phyloP scores from a whole-genome alignment of 2,329 filamentous ascomycete genomes.

The Pyrenochaeta sp. region DNA sequence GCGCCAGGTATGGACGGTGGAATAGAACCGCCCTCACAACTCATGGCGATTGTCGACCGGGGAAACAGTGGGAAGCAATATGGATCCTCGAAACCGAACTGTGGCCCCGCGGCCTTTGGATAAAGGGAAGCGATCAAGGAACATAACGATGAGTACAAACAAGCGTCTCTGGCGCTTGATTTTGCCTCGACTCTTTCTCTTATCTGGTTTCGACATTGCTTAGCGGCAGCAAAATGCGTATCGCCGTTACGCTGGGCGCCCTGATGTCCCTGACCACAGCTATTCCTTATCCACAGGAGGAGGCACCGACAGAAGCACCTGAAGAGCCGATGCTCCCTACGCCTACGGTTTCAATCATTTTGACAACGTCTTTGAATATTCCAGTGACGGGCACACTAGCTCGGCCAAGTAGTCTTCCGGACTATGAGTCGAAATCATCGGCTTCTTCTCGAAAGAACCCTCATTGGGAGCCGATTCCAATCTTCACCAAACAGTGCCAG shows the following conservation, averaged over 20 bases:
- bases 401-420: background rate
- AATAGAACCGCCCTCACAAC: conserved; percentile 17
- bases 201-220: background rate
- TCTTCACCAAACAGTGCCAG: conserved; percentile 63
- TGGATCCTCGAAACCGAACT: conserved; percentile 9
- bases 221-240: conserved; percentile 19
- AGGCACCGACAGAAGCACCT: conserved; percentile 5
- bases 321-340: conserved; percentile 16
- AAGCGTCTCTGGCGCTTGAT: conserved; percentile 3
- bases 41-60: conserved; percentile 18
- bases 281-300: conserved; percentile 17
- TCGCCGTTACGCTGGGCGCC: conserved; percentile 10
- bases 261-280: conserved; percentile 14
- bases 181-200: background rate
- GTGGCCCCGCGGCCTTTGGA: conserved; percentile 8
- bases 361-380: conserved; percentile 35
- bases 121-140: conserved; percentile 4
- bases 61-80: conserved; percentile 11
- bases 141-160: conserved; percentile 10
- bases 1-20: background rate
- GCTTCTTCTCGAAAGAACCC: conserved; percentile 51
- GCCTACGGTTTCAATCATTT: conserved; percentile 18
- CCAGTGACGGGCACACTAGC: conserved; percentile 20
- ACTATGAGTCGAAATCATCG: background rate
- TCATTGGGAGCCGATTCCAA: conserved; percentile 62